Evolutionary conservation across 2,329 filamentous ascomycete genomes (phyloP), one percentile per base, ranked within the genome.

Genomic region (Bipolaris zeicola): DNA sequence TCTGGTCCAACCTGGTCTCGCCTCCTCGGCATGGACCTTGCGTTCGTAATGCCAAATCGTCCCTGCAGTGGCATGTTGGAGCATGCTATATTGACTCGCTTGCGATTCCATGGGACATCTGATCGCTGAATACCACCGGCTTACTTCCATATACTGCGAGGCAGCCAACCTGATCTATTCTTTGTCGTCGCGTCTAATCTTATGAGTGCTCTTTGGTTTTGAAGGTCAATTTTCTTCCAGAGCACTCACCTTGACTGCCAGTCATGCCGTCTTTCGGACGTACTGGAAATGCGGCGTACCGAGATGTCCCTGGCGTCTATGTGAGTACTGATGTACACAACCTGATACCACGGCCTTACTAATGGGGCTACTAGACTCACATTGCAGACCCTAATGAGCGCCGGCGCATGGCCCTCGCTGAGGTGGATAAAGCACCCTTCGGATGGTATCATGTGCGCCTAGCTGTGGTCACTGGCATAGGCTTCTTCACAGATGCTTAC

Each of bases 401-500:
- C 11, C 60, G 72, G n/a, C 69, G 71, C 5, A 69, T 74, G 68
- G 71, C 71, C 42, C 63, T 75, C 16, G 72, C 72, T 11, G 72
- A 75, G 51, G 68, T 75, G 28, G 72, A 75, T 37, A 75, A 74
- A 49, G 71, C 71, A 22, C 69, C 70, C 0, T 73, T 75, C 47
- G 71, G 71, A 14, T 74, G 73, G 90, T 91, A 92, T 73, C 91
- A 95, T 71, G 85, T 93, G 56, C 85, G 90, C 38, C 89, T 90
- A 55, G 85, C 90, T 51, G 78, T 90, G 7, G 90, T 94, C 22
- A 90, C 90, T 28, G 91, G 91, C 67, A 89, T 94, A 60, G 91
- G 91, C 66, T 95, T 96, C 85, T 95, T 95, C 78, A 94, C 91
- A 14, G 91, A 94, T 72, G 89, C 89, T 11, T 94, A 93, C 77